phyloP scores from a whole-genome alignment of 192 early-diverging fungal species.

The Podila epicladia region DNA sequence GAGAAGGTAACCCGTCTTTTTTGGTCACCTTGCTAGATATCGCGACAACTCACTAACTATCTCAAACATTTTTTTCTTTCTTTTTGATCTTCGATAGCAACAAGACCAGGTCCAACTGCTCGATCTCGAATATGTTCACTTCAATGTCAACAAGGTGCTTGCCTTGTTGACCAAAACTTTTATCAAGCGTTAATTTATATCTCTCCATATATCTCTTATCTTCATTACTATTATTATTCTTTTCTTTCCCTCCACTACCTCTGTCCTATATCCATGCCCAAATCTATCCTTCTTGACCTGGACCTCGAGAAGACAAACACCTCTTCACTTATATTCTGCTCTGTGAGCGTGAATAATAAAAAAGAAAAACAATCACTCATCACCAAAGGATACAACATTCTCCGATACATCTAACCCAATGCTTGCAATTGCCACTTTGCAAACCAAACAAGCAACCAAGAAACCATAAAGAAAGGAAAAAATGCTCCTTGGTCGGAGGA shows the following conservation, averaged over 20 bases:
- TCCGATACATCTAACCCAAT: no score
- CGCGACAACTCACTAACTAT: neutral
- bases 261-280: neutral
- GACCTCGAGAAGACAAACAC: no score
- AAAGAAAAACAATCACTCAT: no score
- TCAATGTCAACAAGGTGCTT: constrained; percentile 86
- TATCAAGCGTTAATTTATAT: constrained; percentile 51
- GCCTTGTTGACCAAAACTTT: constrained; percentile 88
- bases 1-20: constrained; percentile 65
- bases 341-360: no score
- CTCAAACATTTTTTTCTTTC: neutral
- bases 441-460: no score
- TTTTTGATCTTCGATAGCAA: constrained; percentile 66
- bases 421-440: no score
- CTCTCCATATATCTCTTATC: no score
- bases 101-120: constrained; percentile 87
- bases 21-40: neutral
- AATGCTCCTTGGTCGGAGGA: no score
- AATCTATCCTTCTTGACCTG: no score
- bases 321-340: no score
- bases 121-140: constrained; percentile 93
- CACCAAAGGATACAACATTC: no score
- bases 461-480: no score
- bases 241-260: neutral
- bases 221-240: neutral